Evolutionary conservation across 2,329 filamentous ascomycete genomes (phyloP).

Genomic region (Monosporascus cannonballus): DNA sequence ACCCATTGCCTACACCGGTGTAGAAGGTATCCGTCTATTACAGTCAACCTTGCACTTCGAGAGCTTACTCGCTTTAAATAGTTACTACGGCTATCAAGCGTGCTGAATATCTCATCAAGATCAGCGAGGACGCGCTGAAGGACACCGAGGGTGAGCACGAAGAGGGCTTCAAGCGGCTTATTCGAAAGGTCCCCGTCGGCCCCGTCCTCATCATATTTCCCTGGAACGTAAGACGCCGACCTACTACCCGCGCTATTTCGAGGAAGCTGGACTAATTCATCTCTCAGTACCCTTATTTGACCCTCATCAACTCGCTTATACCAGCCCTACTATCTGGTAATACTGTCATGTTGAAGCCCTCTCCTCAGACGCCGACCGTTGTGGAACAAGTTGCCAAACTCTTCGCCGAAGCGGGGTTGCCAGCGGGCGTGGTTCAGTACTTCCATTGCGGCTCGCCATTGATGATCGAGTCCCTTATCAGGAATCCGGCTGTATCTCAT

Average conservation of each 20-base stretch:
- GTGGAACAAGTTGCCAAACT: slow-evolving; percentile 75
- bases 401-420: slow-evolving; percentile 76
- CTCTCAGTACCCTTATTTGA: slow-evolving; percentile 83
- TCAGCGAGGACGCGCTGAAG: slow-evolving; percentile 70
- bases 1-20: slow-evolving; percentile 79
- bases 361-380: slow-evolving; percentile 88
- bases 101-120: slow-evolving; percentile 78
- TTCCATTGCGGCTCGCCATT: slow-evolving; percentile 80
- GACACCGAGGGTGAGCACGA: slow-evolving; percentile 80
- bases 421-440: slow-evolving; percentile 79
- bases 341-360: slow-evolving; percentile 88
- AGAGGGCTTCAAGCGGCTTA: slow-evolving; percentile 83
- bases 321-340: slow-evolving; percentile 89
- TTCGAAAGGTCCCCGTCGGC: slow-evolving; percentile 81
- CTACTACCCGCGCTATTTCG: neutral
- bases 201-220: slow-evolving; percentile 87
- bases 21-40: slow-evolving; percentile 43
- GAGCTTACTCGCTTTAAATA: slow-evolving; percentile 2
- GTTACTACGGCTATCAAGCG: slow-evolving; percentile 79
- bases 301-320: slow-evolving; percentile 85
- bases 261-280: slow-evolving; percentile 6
- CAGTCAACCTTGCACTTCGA: neutral
- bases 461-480: slow-evolving; percentile 72
- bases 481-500: slow-evolving; percentile 68
- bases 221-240: slow-evolving; percentile 70